A percentile compares a stretch with the other conserved stretches of the same genome.
Evolutionary conservation across 2,329 filamentous ascomycete genomes (phyloP).

Genomic region (Arthrobotrys musiformis): DNA sequence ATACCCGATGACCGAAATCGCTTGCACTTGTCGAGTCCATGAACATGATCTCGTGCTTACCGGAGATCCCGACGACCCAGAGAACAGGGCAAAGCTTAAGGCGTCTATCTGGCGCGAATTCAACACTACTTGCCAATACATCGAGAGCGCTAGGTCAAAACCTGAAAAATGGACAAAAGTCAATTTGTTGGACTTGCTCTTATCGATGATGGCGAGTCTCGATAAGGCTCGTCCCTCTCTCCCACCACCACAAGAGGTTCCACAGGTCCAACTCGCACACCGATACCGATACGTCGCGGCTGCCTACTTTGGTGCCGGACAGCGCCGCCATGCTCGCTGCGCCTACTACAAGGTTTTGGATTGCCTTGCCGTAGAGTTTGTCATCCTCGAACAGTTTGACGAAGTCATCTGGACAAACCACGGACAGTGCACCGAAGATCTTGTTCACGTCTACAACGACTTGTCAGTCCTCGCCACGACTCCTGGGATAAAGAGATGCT

Average conservation of each 20-base stretch:
- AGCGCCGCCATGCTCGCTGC: conserved; percentile 44
- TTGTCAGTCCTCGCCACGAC: conserved; percentile 13
- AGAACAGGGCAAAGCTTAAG: background rate
- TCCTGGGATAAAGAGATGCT: conserved; percentile 31
- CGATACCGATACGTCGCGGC: conserved; percentile 37
- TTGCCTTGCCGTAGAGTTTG: conserved; percentile 30
- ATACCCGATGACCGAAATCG: conserved; percentile 25
- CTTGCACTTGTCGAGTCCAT: conserved; percentile 40
- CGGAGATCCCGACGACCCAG: background rate
- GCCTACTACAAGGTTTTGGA: conserved; percentile 48
- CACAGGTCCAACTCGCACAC: conserved; percentile 42
- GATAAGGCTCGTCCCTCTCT: conserved; percentile 6
- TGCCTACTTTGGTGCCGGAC: conserved; percentile 26
- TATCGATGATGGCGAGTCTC: conserved; percentile 1
- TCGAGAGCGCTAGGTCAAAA: conserved; percentile 19
- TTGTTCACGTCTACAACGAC: conserved; percentile 38
- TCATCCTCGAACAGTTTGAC: conserved; percentile 21
- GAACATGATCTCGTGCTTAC: conserved; percentile 9
- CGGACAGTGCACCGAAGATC: conserved; percentile 40
- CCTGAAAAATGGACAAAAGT: conserved; percentile 35
- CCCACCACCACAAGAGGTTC: conserved; percentile 10
- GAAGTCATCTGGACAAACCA: conserved; percentile 19
- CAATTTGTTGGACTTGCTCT: conserved; percentile 14
- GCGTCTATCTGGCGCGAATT: conserved; percentile 25
- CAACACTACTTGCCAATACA: conserved; percentile 3